Percentiles rank a stretch among this genome's conserved stretches.
Conservation (phyloP, 495 filamentous ascomycete species). For the Neurospora africana region DNA sequence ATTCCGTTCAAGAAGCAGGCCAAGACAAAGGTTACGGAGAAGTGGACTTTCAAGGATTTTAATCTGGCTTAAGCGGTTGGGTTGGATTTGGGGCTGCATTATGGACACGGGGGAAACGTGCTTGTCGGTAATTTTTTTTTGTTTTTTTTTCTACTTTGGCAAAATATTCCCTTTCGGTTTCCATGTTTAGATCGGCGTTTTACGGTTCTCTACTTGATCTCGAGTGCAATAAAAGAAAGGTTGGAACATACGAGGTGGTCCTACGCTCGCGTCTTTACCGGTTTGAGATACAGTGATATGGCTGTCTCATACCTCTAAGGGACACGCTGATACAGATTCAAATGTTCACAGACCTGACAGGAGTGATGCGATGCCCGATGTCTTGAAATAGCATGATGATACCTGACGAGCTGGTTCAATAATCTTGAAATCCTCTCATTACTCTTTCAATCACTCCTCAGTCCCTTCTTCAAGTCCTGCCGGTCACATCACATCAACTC, state of each 20-base stretch:
- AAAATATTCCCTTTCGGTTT: not conserved
- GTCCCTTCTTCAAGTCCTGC: too few species aligned
- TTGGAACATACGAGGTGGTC: not conserved
- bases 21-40: constrained; percentile 73
- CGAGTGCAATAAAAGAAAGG: not conserved
- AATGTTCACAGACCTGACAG: too few species aligned
- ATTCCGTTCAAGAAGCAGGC: constrained; percentile 69
- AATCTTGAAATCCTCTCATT: too few species aligned
- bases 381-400: too few species aligned
- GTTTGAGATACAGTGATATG: too few species aligned
- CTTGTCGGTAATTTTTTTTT: not conserved
- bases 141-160: not conserved
- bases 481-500: too few species aligned
- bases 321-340: too few species aligned
- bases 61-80: not conserved
- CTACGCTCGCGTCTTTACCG: not conserved
- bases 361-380: too few species aligned
- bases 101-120: too few species aligned
- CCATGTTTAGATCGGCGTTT: not conserved
- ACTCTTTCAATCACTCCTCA: too few species aligned
- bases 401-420: too few species aligned
- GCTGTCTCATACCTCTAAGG: too few species aligned
- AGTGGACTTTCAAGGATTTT: constrained; percentile 96
- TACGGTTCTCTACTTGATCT: not conserved
- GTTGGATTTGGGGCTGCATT: not conserved